Percentiles rank a stretch among this genome's conserved stretches.
Evolutionary conservation across 768 basidiomycete genomes (phyloP).

Genomic region (Termitomyces sp.): DNA sequence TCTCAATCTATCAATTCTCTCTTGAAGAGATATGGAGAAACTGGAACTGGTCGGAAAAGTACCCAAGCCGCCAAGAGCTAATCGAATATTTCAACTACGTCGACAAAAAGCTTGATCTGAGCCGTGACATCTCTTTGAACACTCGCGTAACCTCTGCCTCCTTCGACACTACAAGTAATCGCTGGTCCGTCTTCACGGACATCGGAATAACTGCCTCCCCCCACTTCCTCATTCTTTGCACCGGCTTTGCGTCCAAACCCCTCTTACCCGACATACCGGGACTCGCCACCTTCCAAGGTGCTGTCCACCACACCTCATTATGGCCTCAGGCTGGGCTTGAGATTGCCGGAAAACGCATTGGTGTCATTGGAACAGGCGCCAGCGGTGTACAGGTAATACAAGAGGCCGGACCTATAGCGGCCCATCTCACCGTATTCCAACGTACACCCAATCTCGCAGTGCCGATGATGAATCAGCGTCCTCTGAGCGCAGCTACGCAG

Average conservation of each 20-base stretch:
- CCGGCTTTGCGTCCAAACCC: constrained; percentile 19
- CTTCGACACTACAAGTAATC: constrained; percentile 13
- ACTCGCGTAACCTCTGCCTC: constrained; percentile 16
- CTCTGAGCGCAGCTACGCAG: constrained; percentile 9
- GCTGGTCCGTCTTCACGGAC: constrained; percentile 18
- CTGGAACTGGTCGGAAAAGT: constrained; percentile 16
- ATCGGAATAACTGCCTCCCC: constrained; percentile 12
- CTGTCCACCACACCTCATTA: constrained; percentile 16
- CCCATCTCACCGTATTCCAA: constrained; percentile 22
- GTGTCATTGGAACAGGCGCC: constrained; percentile 22
- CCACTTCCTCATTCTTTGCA: constrained; percentile 18
- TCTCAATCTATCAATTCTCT: constrained; percentile 18
- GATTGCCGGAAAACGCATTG: constrained; percentile 18
- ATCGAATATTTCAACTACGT: constrained; percentile 17
- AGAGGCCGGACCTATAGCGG: constrained; percentile 14
- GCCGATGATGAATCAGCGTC: constrained; percentile 17
- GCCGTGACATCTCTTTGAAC: constrained; percentile 17
- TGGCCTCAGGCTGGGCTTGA: constrained; percentile 19
- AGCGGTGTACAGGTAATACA: constrained; percentile 23
- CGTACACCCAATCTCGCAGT: constrained; percentile 21
- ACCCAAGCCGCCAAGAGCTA: constrained; percentile 14
- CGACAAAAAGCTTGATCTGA: constrained; percentile 20
- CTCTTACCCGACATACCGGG: constrained; percentile 16
- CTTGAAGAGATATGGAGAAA: constrained; percentile 20
- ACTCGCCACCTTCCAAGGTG: constrained; percentile 18